Evolutionary conservation across 2,329 filamentous ascomycete species (phyloP), one percentile per base, ranked within the genome.

Genomic region (Xylaria hypoxylon): DNA sequence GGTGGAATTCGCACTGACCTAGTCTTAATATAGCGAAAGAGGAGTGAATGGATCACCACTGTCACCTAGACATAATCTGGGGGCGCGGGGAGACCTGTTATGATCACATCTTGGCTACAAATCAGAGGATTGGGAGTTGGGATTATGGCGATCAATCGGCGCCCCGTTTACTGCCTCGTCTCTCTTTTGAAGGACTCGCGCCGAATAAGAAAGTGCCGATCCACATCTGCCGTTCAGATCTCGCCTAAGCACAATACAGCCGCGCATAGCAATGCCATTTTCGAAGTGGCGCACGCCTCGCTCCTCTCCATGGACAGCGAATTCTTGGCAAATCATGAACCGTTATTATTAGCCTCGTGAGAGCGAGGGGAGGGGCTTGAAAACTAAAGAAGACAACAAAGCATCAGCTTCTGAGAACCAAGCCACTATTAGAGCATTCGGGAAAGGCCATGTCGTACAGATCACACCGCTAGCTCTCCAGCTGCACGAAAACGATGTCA

Each of bases 171-270:
- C 15, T 50, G 2, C 13, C 15, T 50, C 26, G 5, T 50, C 13
- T 50, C 15, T 31, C 35, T n/a, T 8, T 48, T n/a, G 28, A 40
- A 50, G 55, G 3, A 48, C 31, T 66, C 44, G 60, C 55, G 59
- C 56, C 35, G 60, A 64, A 52, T 22, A 19, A 40, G 50, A 61
- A 42, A 53, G 19, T 40, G 62, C 58, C 57, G 65, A 68, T 68
- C 65, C 65, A 68, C 65, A 68, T 65, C 52, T 68, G 65, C 65
- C 65, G 65, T 62, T 44, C 33, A 65, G 65, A 68, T 68, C 65
- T 68, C 62, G 65, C 65, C 61, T 68, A 56, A 60, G 50, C 51
- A 45, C 48, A 55, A 13, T 55, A 64, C 52, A 68, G 57, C 57
- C 31, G 61, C 65, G 59, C 60, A 56, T 44, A 58, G 40, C 35